Evolutionary conservation across 1,139 yeast genomes (phyloP).

Genomic region (Blastobotrys elegans): DNA sequence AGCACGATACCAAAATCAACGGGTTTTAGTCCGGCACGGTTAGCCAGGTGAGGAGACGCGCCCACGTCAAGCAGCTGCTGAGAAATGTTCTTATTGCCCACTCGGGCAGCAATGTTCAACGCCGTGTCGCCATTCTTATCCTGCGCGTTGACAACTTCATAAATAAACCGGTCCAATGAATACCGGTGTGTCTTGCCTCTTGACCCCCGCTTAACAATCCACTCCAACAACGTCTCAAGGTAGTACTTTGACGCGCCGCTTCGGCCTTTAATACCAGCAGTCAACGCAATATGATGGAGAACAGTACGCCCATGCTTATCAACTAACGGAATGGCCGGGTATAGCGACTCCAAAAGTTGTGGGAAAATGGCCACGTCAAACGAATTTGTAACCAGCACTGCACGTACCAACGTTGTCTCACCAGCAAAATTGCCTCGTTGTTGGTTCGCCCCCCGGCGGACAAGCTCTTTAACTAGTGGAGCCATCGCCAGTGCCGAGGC

Average conservation of each 20-base stretch:
- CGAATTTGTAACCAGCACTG: slow-evolving; percentile 84
- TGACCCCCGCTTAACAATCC: slow-evolving; percentile 60
- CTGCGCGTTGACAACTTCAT: slow-evolving; percentile 64
- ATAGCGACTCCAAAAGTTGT: slow-evolving; percentile 61
- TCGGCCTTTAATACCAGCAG: slow-evolving; percentile 68
- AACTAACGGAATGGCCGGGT: slow-evolving; percentile 68
- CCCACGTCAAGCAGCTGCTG: slow-evolving; percentile 78
- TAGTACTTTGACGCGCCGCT: slow-evolving; percentile 71
- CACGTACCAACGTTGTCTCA: slow-evolving; percentile 84
- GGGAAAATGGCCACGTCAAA: slow-evolving; percentile 73
- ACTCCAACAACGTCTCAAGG: slow-evolving; percentile 69
- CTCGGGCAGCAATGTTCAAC: slow-evolving; percentile 86
- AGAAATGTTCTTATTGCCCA: slow-evolving; percentile 76
- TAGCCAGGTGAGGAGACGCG: slow-evolving; percentile 74
- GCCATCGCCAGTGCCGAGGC: slow-evolving; percentile 87
- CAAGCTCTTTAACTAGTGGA: slow-evolving; percentile 64
- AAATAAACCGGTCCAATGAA: slow-evolving; percentile 56
- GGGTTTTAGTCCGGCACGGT: slow-evolving; percentile 82
- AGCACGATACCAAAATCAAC: slow-evolving; percentile 60
- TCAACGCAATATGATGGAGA: slow-evolving; percentile 84
- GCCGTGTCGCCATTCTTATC: slow-evolving; percentile 82
- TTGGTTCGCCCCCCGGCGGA: slow-evolving; percentile 61
- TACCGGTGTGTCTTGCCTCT: slow-evolving; percentile 40
- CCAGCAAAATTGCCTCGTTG: slow-evolving; percentile 77
- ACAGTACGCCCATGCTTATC: slow-evolving; percentile 81